Evolutionary conservation across 2,329 filamentous ascomycete species (phyloP).

Genomic region (Fusarium brevicatenulatum): DNA sequence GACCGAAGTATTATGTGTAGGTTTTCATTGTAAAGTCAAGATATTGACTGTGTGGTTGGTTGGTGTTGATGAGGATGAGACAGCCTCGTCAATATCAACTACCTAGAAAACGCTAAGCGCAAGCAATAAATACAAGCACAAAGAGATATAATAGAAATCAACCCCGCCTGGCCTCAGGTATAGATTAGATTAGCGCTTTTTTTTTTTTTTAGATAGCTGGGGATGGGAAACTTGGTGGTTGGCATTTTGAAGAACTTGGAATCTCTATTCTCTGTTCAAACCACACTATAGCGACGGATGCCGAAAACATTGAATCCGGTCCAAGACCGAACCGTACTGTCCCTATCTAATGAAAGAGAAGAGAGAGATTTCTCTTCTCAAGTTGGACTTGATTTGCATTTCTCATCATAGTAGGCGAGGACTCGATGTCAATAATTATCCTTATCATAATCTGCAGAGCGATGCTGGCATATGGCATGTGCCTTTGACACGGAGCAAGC

Average conservation of each 20-base stretch:
- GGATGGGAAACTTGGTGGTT: not conserved
- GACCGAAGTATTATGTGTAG: not conserved
- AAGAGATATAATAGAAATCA: no score
- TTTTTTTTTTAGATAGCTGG: not conserved
- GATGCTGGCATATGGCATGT: not conserved
- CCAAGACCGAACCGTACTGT: not conserved
- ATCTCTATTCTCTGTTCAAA: not conserved
- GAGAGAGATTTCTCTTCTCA: not conserved
- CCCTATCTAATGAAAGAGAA: not conserved
- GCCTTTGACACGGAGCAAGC: not conserved
- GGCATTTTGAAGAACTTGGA: not conserved
- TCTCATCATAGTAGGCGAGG: not conserved
- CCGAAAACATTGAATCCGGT: not conserved
- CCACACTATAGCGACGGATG: not conserved
- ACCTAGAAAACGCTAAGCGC: not conserved
- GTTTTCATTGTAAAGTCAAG: not conserved
- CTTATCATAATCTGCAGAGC: not conserved
- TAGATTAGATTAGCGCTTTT: not conserved
- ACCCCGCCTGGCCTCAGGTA: fast-evolving
- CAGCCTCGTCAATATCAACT: no score
- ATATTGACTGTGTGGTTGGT: not conserved
- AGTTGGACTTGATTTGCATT: not conserved
- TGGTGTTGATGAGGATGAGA: not conserved
- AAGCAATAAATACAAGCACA: no score
- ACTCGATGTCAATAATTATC: not conserved